Evolutionary conservation across 1,284 basidiomycete genomes (phyloP), one percentile per base, ranked within the genome.

Genomic region (Apiotrichum brassicae): DNA sequence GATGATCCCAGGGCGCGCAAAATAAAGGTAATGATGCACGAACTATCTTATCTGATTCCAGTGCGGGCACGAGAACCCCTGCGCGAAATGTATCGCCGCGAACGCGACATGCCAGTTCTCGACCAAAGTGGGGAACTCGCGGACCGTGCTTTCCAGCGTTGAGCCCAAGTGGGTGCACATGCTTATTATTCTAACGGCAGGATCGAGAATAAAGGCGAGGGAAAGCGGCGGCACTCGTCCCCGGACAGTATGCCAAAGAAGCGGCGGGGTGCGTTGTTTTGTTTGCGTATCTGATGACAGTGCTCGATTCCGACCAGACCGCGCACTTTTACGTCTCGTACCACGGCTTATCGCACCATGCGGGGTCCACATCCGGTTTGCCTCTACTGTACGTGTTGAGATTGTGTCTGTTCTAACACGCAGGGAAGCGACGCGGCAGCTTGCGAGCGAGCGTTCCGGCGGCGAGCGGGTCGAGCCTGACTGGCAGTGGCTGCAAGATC

Each of bases 401-500:
- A 30, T 14, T 11, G 14, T 30, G 28, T 30, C 28, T 30, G 28
- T 11, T n/a, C 28, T 3, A 30, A 30, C n/a, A n/a, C n/a, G n/a
- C n/a, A 44, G 43, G 14, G 43, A 44, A 20, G 24, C 43, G n/a
- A 44, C 43, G 2, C 32, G 43, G n/a, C 19, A 26, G 13, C 22
- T 44, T 28, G 43, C 43, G n/a, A 44, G 22, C 3, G 33, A 25
- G 24, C 20, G 43, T 2, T 34, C 23, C 3, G 18, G 14, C 5
- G 33, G 22, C 3, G 25, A 35, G 43, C 18, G 35, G 18, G 19
- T 32, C 2, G 48, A 54, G 19, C 52, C 48, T 12, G 52, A 54
- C 32, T 54, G 52, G 52, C 41, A 54, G 30, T 54, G 52, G 52
- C 41, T 54, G 18, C 52, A 54, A 20, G 47, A 54, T 32, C 32